Evolutionary conservation across 805 yeast genomes (phyloP).

Genomic region (Barnettozyma pratensis): DNA sequence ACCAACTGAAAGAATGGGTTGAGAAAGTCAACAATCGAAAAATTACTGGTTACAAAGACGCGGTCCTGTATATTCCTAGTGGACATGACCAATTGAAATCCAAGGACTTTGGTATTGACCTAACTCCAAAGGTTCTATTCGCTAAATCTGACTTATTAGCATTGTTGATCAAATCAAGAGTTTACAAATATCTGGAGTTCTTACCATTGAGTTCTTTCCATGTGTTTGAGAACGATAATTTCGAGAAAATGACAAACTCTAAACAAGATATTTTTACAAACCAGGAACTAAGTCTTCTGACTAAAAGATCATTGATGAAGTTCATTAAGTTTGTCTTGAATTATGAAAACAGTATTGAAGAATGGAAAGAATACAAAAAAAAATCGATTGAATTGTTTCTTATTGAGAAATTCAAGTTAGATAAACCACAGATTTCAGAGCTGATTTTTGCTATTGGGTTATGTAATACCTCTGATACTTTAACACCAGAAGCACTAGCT

Average conservation of each 20-base stretch:
- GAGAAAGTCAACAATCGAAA: constrained; percentile 48
- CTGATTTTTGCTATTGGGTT: constrained; percentile 83
- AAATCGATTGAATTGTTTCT: constrained; percentile 58
- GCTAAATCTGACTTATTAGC: constrained; percentile 85
- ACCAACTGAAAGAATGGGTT: constrained; percentile 83
- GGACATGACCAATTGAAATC: constrained; percentile 38
- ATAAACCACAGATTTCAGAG: constrained; percentile 72
- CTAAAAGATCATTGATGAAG: constrained; percentile 85
- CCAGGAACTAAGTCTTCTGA: constrained; percentile 64
- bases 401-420: constrained; percentile 60
- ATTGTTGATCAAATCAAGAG: constrained; percentile 76
- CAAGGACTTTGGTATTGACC: constrained; percentile 80
- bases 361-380: constrained; percentile 52
- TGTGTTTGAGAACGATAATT: constrained; percentile 87
- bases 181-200: constrained; percentile 87
- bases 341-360: constrained; percentile 54
- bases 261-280: constrained; percentile 93
- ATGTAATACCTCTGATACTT: constrained; percentile 52
- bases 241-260: constrained; percentile 79
- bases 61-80: constrained; percentile 74
- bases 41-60: constrained; percentile 49
- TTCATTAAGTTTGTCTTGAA: constrained; percentile 81
- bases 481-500: constrained; percentile 70
- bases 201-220: constrained; percentile 86
- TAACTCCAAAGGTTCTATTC: constrained; percentile 82